Evolutionary conservation across 2,329 filamentous ascomycete genomes (phyloP), one percentile per base, ranked within the genome.

Genomic region (Kalmusia sp.): DNA sequence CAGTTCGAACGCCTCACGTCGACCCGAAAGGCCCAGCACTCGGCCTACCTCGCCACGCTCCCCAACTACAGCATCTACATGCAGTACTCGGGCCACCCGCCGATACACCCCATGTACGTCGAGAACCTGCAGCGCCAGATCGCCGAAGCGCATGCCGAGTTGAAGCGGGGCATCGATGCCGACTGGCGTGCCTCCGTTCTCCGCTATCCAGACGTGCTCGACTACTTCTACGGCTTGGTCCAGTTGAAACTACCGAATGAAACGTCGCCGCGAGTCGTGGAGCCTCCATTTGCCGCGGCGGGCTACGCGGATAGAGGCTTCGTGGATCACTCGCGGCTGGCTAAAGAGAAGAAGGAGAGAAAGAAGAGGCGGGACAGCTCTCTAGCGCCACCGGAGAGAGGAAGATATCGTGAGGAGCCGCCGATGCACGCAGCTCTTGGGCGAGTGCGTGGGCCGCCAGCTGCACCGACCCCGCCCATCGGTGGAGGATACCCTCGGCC

Each of bases 181-280:
- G 90, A 92, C 76, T 93, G 90, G 90, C 84, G 87, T 64, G 81
- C 84, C 25, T 88, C 87, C 41, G 89, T 92, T 33, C 84, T 91
- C 64, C 83, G 87, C 49, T 93, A 93, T 64, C 90, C 90, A 4
- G 88, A 92, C 69, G 70, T 93, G n/a, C 79, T 93, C 49, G 87
- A 92, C 73, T 92, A 93, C 74, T 93, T 89, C 69, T 93, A 88
- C 74, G 81, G 84, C 54, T 78, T 92, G 31, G 87, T 92, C 30
- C 84, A 87, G 49, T 71, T 92, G 53, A 83, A 79, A 19, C 74
- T 91, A 4, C 89, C 90, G 0, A 75, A 76, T 34, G 87, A 91
- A 52, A 58, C 68, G 14, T 72, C 74, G 24, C 60, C 67, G 14
- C 64, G 65, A 31, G 73, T 80, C 1, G 41, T 64, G 11, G 68